Percentiles rank a stretch among this genome's conserved stretches.
phyloP scores from a whole-genome alignment of 257 asterid genomes.

The Plectranthus barbatus region DNA sequence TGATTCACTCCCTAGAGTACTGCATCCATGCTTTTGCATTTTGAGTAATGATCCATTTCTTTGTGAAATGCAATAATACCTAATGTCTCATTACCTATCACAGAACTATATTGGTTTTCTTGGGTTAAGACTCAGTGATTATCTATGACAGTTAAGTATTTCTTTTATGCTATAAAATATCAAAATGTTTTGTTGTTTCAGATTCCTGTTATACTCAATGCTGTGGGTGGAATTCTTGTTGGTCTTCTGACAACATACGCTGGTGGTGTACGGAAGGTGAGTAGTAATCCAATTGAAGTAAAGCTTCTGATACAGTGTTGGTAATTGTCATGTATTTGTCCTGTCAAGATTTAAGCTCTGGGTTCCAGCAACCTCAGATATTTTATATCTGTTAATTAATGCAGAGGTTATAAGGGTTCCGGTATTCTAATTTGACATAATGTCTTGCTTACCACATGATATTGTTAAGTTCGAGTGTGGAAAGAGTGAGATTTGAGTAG shows the following conservation, averaged over 20 bases:
- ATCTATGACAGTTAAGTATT: slow-evolving; percentile 1
- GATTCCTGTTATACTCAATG: slow-evolving; percentile 84
- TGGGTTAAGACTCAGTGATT: background rate
- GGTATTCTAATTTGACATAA: background rate
- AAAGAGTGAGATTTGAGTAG: background rate
- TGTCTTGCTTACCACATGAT: background rate
- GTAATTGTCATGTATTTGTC: background rate
- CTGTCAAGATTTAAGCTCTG: background rate
- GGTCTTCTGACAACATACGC: slow-evolving; percentile 95
- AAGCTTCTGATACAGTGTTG: slow-evolving; percentile 5
- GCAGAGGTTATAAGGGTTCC: background rate
- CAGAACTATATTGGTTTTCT: background rate
- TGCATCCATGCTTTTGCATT: background rate
- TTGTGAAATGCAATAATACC: background rate
- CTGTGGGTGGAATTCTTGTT: slow-evolving; percentile 93
- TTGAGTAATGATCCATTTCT: slow-evolving; percentile 7
- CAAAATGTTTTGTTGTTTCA: slow-evolving; percentile 33
- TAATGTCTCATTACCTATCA: background rate
- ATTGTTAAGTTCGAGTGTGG: background rate
- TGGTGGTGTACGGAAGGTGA: slow-evolving; percentile 92
- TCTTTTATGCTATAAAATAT: background rate
- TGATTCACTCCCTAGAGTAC: background rate
- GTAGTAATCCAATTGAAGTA: background rate
- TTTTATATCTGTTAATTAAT: background rate
- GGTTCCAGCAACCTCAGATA: background rate